Evolutionary conservation across 768 basidiomycete species (phyloP), one percentile per base, ranked within the genome.

Genomic region (Sarcomyxa edulis): DNA sequence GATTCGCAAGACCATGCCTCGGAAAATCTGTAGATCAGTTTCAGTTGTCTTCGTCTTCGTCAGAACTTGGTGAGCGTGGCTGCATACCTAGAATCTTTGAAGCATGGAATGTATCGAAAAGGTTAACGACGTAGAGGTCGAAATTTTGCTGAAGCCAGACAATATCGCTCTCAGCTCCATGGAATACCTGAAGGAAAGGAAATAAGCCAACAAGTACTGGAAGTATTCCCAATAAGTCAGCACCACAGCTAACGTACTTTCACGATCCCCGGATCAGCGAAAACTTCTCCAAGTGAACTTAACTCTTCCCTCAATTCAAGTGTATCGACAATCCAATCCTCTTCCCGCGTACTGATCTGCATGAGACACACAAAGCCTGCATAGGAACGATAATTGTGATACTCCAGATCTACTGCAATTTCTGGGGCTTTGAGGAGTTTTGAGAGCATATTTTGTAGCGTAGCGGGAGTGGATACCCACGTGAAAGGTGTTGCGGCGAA

Each of bases 91-190:
- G 67, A 1, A 87, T 64, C 52, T 85, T 88, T 0, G 94, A 92
- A 1, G 94, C 95, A 48, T 98, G 92, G 57, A 79, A 97, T 0
- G 96, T 98, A 54, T 99, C 95, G 55, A 99, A 98, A n/a, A 98
- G 62, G 40, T 91, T 89, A 44, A 99, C 93, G 37, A 98, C 69
- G 59, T 91, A 98, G 6, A 98, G 54, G 42, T 88, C 88, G 55
- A 98, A 94, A 55, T 98, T 85, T 59, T 92, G 88, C 56, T 99
- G 95, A 12, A 98, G 73, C 96, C 96, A 98, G 5, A 92, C 65
- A 29, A 98, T 83, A 55, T 99, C 96, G 43, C 82, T 87, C 25
- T 93, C 86, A 1, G 95, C 90, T 19, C 96, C 95, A 59, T 98
- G 96, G 45, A 99, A 81, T 6, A 95, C 84, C 90, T 93, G 43